A percentile compares a stretch with the other conserved stretches of the same genome.
Conservation (phyloP, 495 filamentous ascomycete species). For the Xylaria castorea region DNA sequence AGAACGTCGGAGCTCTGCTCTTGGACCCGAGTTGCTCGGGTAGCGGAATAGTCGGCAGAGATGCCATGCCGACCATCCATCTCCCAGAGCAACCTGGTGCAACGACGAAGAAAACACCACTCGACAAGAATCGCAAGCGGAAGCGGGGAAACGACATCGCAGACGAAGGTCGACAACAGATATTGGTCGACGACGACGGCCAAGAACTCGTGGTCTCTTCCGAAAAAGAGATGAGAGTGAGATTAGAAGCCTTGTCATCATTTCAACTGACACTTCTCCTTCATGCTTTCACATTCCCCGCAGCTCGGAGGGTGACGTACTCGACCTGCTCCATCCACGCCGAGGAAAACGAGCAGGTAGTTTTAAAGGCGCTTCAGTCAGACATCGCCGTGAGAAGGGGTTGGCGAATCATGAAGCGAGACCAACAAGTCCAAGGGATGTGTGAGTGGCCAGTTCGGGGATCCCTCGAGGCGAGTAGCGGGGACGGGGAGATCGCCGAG, state of each 20-base stretch:
- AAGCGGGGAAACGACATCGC: conserved; percentile 45
- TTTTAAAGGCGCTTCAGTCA: conserved; percentile 69
- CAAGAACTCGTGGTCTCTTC: conserved; percentile 49
- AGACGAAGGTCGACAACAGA: conserved; percentile 41
- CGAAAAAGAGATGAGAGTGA: conserved; percentile 53
- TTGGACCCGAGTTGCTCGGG: conserved; percentile 95
- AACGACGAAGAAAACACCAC: conserved; percentile 26
- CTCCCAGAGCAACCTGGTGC: conserved; percentile 55
- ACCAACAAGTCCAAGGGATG: conserved; percentile 75
- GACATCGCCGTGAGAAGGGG: conserved; percentile 69
- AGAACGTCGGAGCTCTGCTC: conserved; percentile 73
- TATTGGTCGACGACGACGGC: conserved; percentile 58
- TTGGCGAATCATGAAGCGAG: conserved; percentile 75
- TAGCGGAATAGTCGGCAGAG: conserved; percentile 88
- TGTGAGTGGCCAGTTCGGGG: conserved; percentile 76
- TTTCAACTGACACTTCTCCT: conserved; percentile 80
- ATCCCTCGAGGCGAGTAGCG: conserved; percentile 51
- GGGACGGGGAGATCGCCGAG: conserved; percentile 55
- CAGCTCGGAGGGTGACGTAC: conserved; percentile 81
- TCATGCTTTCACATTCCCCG: conserved; percentile 83
- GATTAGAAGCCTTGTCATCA: conserved; percentile 73
- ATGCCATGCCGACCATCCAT: conserved; percentile 71
- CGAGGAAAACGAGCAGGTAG: conserved; percentile 88
- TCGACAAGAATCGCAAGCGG: conserved; percentile 43
- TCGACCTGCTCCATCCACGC: conserved; percentile 89